phyloP scores from a whole-genome alignment of 2,329 filamentous ascomycete genomes.

The Penicillium janthinellum region DNA sequence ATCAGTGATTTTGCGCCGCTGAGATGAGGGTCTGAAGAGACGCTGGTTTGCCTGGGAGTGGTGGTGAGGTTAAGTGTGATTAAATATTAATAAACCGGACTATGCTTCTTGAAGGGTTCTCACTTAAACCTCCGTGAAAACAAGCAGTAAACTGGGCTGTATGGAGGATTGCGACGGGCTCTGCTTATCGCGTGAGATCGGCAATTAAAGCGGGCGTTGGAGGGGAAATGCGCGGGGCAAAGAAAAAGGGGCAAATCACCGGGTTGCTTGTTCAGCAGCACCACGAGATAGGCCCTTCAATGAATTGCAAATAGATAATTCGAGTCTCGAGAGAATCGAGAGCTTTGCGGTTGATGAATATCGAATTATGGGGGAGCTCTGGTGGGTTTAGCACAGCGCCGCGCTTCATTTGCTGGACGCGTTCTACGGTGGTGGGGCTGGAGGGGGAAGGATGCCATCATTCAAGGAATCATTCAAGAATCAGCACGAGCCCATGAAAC shows the following conservation, averaged over 20 bases:
- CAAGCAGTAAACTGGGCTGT: not conserved
- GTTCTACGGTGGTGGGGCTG: constrained; percentile 10
- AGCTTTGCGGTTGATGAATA: not conserved
- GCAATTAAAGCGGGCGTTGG: not conserved
- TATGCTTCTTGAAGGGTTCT: not conserved
- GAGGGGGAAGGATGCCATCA: not conserved
- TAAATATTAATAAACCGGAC: not conserved
- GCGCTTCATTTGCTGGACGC: constrained; percentile 9
- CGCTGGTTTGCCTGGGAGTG: not conserved
- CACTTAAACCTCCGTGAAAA: not conserved
- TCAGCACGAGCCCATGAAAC: not conserved
- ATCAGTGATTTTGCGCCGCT: not conserved
- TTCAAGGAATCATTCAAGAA: no score
- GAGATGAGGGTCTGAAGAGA: not conserved
- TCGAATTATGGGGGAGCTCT: not conserved
- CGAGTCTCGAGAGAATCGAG: not conserved
- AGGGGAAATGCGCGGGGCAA: constrained; percentile 12
- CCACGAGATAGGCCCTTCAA: not conserved
- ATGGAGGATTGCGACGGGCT: not conserved
- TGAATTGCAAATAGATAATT: not conserved
- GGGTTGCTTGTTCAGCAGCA: not conserved
- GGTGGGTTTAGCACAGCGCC: constrained; percentile 1
- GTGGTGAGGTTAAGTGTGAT: not conserved
- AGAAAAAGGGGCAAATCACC: constrained; percentile 5
- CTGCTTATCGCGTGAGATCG: constrained; percentile 19